Conservation (phyloP, 2,329 filamentous ascomycete species). For the Teratosphaeria zuluensis region DNA sequence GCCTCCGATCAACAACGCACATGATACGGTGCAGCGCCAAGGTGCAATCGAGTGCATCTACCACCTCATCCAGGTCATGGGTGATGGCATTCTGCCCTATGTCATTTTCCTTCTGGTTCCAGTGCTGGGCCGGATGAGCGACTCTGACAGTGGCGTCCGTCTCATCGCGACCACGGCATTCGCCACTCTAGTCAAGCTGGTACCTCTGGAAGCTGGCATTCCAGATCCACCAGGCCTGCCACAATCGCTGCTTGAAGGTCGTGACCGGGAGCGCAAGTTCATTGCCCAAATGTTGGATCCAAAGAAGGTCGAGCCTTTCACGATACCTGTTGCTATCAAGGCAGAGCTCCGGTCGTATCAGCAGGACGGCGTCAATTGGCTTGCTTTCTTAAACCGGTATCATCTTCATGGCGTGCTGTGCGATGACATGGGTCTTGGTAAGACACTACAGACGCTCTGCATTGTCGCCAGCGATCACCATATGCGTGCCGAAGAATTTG, state of each 20-base stretch:
- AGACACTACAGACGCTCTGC: slow-evolving; percentile 93
- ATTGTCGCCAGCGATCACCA: slow-evolving; percentile 98
- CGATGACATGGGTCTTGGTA: slow-evolving; percentile 97
- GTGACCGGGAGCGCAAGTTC: slow-evolving; percentile 91
- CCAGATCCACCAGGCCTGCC: slow-evolving; percentile 92
- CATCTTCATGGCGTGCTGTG: slow-evolving; percentile 97
- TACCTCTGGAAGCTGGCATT: slow-evolving; percentile 92
- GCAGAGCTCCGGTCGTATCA: slow-evolving; percentile 94
- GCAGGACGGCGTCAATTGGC: slow-evolving; percentile 97
- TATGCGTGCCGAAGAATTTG: slow-evolving; percentile 80
- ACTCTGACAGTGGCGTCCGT: slow-evolving; percentile 91
- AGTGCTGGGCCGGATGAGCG: slow-evolving; percentile 94
- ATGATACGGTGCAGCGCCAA: slow-evolving; percentile 82
- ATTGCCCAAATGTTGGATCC: slow-evolving; percentile 93
- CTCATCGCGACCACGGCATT: slow-evolving; percentile 94
- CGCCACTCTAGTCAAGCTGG: slow-evolving; percentile 90
- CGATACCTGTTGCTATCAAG: slow-evolving; percentile 93
- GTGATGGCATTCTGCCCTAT: slow-evolving; percentile 88
- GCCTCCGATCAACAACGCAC: slow-evolving; percentile 80
- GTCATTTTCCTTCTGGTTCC: slow-evolving; percentile 98
- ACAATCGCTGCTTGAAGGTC: slow-evolving; percentile 73
- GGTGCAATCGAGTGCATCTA: slow-evolving; percentile 93
- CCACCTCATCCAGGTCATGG: slow-evolving; percentile 96
- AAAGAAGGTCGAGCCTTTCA: slow-evolving; percentile 90
- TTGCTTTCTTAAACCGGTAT: slow-evolving; percentile 95